Evolutionary conservation across 2,329 filamentous ascomycete genomes (phyloP), one percentile per base, ranked within the genome.

Genomic region (Trichoderma citrinoviride): DNA sequence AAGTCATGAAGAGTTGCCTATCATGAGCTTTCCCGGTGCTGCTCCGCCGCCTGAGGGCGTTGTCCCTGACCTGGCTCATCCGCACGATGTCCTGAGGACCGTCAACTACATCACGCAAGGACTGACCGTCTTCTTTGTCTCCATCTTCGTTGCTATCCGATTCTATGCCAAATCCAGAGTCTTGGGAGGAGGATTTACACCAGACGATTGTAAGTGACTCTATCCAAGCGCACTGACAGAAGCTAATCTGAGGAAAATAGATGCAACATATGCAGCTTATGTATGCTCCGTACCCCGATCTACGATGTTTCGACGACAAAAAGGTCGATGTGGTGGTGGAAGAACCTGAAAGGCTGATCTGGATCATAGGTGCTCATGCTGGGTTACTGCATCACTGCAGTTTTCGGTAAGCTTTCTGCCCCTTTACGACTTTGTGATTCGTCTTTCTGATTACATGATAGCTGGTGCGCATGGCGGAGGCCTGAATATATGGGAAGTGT

Each of bases 401-500:
- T 70, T 17, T 68, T 71, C 29, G 68, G 73, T 75, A 33, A 41
- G 50, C 40, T 25, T 41, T 50, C 7, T 60, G 5, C 1, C 10
- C 41, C 23, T 27, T 49, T 0, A 17, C 40, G 44, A 41, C 21
- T 40, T 50, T 10, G 29, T 19, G 33, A 25, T 19, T 12, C 58
- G 23, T 37, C 40, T 12, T 23, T 15, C 47, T 49, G 10, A 56
- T 7, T 2, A n/a, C 55, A 25, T 29, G 10, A 19, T 43, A 70
- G 74, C 69, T 61, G 67, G 68, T 46, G 40, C 71, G 17, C 73
- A 76, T 62, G 77, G 77, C 46, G 77, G 76, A 41, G 78, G 78
- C 3, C 64, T 74, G 17, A 74, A 80, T 61, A 66, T 72, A 37
- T 70, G 68, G 65, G 74, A 79, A 27, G 74, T 79, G 5, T 67